Conservation (phyloP, 2,329 filamentous ascomycete species). For the Magnaporthiopsis incrustans region DNA sequence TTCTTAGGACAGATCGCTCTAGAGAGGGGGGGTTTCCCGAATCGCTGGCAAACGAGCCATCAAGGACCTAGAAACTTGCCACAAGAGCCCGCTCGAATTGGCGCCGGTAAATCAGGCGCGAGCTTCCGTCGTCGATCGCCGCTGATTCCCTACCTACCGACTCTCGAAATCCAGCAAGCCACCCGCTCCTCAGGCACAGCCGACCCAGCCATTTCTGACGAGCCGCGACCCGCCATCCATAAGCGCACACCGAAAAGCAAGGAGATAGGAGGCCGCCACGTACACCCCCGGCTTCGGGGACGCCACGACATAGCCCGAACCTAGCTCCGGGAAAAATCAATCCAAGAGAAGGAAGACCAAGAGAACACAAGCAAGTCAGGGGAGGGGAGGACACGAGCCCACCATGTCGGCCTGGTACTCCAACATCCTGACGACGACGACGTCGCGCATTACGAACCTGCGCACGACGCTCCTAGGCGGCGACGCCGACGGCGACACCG, state of each 20-base stretch:
- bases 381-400: neutral
- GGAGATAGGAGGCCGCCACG: neutral
- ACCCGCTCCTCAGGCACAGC: neutral
- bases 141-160: neutral
- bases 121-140: neutral
- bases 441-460: conserved; percentile 56
- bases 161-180: neutral
- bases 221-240: neutral
- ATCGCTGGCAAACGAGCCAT: neutral
- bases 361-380: neutral
- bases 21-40: neutral
- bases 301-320: neutral
- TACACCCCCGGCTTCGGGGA: neutral
- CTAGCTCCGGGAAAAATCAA: neutral
- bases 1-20: neutral
- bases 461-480: conserved; percentile 61
- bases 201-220: neutral
- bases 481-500: conserved; percentile 62
- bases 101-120: neutral
- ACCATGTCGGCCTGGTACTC: conserved; percentile 76
- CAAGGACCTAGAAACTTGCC: neutral
- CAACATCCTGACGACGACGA: conserved; percentile 58
- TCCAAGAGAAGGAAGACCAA: neutral
- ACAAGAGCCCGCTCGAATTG: neutral
- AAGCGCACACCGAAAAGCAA: neutral